phyloP scores from a whole-genome alignment of 306 rosid genomes.

The Cyclanthera cordifolia region DNA sequence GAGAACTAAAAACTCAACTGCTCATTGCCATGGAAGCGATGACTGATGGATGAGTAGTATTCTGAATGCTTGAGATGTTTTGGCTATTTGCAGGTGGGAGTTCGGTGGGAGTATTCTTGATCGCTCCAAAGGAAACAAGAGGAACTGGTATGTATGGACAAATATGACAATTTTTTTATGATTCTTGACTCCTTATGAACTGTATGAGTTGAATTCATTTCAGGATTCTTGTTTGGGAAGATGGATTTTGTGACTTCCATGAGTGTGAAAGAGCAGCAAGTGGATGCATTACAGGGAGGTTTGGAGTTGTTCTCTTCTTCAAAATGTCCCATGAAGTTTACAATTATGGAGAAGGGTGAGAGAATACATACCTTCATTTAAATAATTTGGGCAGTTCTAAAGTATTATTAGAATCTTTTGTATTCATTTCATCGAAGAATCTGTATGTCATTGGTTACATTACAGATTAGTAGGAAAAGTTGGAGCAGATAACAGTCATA shows the following conservation, averaged over 20 bases:
- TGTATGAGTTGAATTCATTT: background rate
- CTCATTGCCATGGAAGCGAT: background rate
- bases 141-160: conserved; percentile 52
- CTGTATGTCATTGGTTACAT: conserved; percentile 22
- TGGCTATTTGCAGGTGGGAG: conserved; percentile 59
- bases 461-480: conserved; percentile 74
- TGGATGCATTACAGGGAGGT: conserved; percentile 38
- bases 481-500: conserved; percentile 73
- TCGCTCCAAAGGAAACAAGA: conserved; percentile 74
- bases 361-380: background rate
- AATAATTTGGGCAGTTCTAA: background rate
- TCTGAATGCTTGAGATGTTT: background rate
- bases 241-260: conserved; percentile 74
- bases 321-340: conserved; percentile 97
- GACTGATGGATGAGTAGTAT: conserved; percentile 10
- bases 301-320: conserved; percentile 84
- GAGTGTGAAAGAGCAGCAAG: conserved; percentile 57
- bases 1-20: background rate
- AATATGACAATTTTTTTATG: conserved; percentile 9
- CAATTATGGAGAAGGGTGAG: conserved; percentile 92
- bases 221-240: conserved; percentile 98
- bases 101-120: conserved; percentile 67
- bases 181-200: background rate
- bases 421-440: background rate
- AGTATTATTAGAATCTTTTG: background rate